phyloP scores from a whole-genome alignment of 2,329 filamentous ascomycete species.

The Cladosporium halotolerans region DNA sequence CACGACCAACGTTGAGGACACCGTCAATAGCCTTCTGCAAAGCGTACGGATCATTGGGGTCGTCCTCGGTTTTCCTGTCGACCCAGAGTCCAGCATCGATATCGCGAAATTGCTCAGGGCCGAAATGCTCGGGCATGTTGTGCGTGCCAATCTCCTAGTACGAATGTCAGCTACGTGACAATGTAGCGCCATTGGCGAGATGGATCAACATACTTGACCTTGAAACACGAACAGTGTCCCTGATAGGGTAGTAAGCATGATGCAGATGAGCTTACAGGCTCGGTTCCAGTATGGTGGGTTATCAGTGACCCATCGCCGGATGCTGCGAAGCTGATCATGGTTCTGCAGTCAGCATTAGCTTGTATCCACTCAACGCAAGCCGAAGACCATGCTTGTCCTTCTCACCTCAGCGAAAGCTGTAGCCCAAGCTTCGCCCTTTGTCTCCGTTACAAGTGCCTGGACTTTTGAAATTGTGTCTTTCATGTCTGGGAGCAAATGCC shows the following conservation, averaged over 20 bases:
- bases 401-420: slow-evolving; percentile 10
- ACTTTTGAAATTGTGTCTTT: slow-evolving; percentile 25
- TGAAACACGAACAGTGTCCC: slow-evolving; percentile 67
- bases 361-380: neutral
- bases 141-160: slow-evolving; percentile 55
- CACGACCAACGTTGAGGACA: slow-evolving; percentile 55
- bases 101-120: slow-evolving; percentile 14
- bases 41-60: slow-evolving; percentile 31
- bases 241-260: slow-evolving; percentile 51
- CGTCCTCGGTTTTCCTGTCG: slow-evolving; percentile 59
- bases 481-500: slow-evolving; percentile 24
- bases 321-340: slow-evolving; percentile 58
- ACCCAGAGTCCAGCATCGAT: slow-evolving; percentile 31
- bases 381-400: too few relatives aligned
- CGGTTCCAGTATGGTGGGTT: slow-evolving; percentile 36
- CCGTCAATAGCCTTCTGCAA: slow-evolving; percentile 37
- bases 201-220: slow-evolving; percentile 41
- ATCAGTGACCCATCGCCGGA: slow-evolving; percentile 34
- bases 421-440: slow-evolving; percentile 35
- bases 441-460: slow-evolving; percentile 47
- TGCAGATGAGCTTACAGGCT: slow-evolving; percentile 55
- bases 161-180: neutral
- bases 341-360: slow-evolving; percentile 55
- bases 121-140: slow-evolving; percentile 57
- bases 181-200: neutral